Conservation (phyloP, 202 grass and related monocot species). For the Panicum virgatum region DNA sequence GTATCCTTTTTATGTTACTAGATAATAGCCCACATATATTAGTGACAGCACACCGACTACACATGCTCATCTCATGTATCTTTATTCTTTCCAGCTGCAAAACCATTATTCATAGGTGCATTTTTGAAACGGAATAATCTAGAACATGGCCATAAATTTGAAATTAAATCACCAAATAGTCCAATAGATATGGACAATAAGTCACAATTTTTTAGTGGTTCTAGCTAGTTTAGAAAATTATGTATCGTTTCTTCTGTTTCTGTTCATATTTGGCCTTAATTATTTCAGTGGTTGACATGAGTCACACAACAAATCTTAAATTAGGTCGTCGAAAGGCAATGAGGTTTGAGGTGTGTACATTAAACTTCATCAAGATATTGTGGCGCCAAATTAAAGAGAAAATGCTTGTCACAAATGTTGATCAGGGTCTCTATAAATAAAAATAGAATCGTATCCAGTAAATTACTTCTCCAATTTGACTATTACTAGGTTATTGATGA, state of each 20-base stretch:
- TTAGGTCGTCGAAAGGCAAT: not conserved
- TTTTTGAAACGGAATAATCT: not conserved
- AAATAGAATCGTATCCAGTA: not conserved
- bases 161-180: not conserved
- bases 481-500: too few relatives aligned
- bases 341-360: not conserved
- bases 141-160: not conserved
- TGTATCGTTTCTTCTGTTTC: not conserved
- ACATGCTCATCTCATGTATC: not conserved
- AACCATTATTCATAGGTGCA: constrained; percentile 21
- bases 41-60: not conserved
- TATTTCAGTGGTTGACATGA: not conserved
- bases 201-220: not conserved
- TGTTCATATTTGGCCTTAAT: too few relatives aligned
- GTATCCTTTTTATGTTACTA: not conserved
- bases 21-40: not conserved
- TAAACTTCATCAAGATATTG: not conserved
- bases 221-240: not conserved
- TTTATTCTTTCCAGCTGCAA: constrained; percentile 36
- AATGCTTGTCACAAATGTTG: not conserved
- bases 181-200: too few relatives aligned
- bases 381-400: not conserved
- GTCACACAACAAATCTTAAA: not conserved
- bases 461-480: not conserved
- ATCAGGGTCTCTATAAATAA: not conserved